Evolutionary conservation across 106 monocot species (phyloP).

Genomic region (Dendrobium officinale): DNA sequence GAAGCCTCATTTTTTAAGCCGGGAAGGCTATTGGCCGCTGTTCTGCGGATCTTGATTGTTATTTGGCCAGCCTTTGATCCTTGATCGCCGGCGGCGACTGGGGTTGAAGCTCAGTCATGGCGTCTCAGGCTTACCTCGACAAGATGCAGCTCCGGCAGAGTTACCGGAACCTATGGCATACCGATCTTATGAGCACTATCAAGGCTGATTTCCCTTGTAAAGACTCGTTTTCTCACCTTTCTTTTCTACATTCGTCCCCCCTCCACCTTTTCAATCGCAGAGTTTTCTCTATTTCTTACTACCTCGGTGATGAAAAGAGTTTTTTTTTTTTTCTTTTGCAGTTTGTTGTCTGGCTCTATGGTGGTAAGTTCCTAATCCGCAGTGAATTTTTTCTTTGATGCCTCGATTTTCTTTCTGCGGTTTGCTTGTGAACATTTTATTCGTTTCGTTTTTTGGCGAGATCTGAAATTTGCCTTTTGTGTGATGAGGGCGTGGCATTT

Average conservation of each 20-base stretch:
- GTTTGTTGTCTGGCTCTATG: constrained; percentile 40
- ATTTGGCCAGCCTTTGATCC: neutral
- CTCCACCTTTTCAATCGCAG: neutral
- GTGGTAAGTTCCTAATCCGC: constrained; percentile 31
- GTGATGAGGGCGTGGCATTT: neutral
- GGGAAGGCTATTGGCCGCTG: neutral
- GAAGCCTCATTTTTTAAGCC: neutral
- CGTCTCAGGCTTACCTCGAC: constrained; percentile 20
- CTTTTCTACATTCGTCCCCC: neutral
- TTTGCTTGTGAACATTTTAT: neutral
- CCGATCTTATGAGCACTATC: constrained; percentile 27
- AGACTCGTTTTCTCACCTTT: constrained; percentile 3
- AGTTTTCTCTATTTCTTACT: neutral
- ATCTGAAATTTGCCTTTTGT: neutral
- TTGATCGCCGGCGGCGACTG: neutral
- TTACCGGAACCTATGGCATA: constrained; percentile 31
- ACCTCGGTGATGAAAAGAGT: neutral
- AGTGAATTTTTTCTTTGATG: neutral
- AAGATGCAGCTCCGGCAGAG: constrained; percentile 38
- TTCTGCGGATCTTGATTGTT: neutral
- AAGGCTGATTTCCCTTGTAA: constrained; percentile 56
- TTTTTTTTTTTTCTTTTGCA: constrained; percentile 15
- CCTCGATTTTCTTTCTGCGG: neutral
- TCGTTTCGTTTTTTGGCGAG: neutral
- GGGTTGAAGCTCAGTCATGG: constrained; percentile 6